phyloP scores from a whole-genome alignment of 164 flowering plant species.

The Aristolochia californica region DNA sequence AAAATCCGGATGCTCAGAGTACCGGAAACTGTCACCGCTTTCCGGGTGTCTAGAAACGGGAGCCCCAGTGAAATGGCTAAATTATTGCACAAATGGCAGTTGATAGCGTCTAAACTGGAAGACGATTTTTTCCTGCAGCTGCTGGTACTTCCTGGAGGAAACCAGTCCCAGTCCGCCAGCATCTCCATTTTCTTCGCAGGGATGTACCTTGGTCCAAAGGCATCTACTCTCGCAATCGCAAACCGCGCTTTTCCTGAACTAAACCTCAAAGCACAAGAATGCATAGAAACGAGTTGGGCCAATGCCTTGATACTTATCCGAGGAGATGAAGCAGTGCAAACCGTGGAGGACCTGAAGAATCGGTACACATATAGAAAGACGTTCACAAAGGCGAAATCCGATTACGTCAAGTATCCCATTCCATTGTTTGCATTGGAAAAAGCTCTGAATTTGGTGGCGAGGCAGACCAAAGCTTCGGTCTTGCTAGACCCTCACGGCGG shows the following conservation, averaged over 20 bases:
- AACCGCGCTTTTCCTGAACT: slow-evolving; percentile 6
- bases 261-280: slow-evolving; percentile 4
- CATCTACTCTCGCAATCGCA: slow-evolving; percentile 4
- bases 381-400: slow-evolving; percentile 18
- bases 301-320: slow-evolving; percentile 6
- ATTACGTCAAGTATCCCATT: slow-evolving; percentile 13
- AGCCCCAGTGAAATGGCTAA: background rate
- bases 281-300: slow-evolving; percentile 13
- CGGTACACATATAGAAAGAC: slow-evolving; percentile 8
- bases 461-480: slow-evolving; percentile 14
- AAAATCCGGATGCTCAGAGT: slow-evolving; percentile 10
- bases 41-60: slow-evolving; percentile 6
- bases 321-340: slow-evolving; percentile 7
- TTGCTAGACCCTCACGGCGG: slow-evolving; percentile 22
- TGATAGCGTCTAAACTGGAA: slow-evolving; percentile 1
- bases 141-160: too few relatives aligned
- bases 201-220: slow-evolving; percentile 8
- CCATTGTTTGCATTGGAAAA: slow-evolving; percentile 5
- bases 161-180: background rate
- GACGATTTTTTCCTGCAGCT: slow-evolving; percentile 8
- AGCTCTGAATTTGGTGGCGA: slow-evolving; percentile 5
- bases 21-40: slow-evolving; percentile 10
- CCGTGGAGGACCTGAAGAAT: slow-evolving; percentile 7
- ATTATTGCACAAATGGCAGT: slow-evolving; percentile 16
- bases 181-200: slow-evolving; percentile 5